Evolutionary conservation across 164 flowering plant species (phyloP), one percentile per base, ranked within the genome.

Genomic region (Tetracentron sinense): DNA sequence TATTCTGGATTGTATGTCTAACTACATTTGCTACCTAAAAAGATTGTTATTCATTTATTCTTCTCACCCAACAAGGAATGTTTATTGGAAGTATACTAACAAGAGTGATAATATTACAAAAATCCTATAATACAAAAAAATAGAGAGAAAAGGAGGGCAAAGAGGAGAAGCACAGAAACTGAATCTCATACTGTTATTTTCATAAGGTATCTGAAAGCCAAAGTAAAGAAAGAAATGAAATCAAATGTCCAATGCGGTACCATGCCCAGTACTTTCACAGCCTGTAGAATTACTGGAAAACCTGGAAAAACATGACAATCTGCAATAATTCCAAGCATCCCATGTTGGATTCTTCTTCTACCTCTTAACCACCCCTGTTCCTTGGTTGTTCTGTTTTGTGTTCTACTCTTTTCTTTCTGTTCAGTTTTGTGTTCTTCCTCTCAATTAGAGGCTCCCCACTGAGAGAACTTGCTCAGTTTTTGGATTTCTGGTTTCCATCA

Each of bases 201-300:
- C 21, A 5, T 8, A 2, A 33, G 11, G 20, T 14, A 46, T 22
- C 3, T n/a, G 48, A 57, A 35, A 47, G 56, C 26, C 29, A 46
- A 51, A 20, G 0, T 11, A 51, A 58, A 56, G 50, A 31, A 31
- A 53, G 47, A 70, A 17, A 8, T 56, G 42, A 38, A 62, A 48
- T 54, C 49, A 47, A 66, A 64, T 19, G 44, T 11, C 8, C 27
- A 20, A 62, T 66, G 53, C 51, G 61, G 23, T n/a, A 56, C 22
- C 27, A 59, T 42, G 79, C 81, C 89, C 91, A 83, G 80, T 54
- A 73, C 83, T 78, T n/a, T 62, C 78, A 80, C 95, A 86, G 88
- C 83, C 87, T 84, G 89, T 84, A 68, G 44, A 62, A 44, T 33
- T n/a, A 38, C 68, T 51, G 64, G 50, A 51, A 78, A 72, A 62